Evolutionary conservation across 345 rosid species (phyloP), one percentile per base, ranked within the genome.

Genomic region (Populus simonii): DNA sequence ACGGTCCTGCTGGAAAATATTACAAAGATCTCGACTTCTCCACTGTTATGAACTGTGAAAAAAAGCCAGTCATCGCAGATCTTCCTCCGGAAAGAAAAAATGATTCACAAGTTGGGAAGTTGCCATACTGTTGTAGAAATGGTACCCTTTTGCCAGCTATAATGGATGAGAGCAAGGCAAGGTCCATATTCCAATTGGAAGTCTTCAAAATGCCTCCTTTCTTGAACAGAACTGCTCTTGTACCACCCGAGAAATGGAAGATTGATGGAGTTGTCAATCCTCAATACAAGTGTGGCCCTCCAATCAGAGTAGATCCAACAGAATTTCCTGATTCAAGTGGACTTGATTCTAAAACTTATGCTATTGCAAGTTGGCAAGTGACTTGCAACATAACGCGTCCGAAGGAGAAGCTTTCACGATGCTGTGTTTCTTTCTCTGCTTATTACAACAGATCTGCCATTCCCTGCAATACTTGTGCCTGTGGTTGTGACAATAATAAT

Each of bases 341-440:
- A 7, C 86, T 96, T 36, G 84, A 82, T 35, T 86, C 93, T 8
- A 75, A 78, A 6, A 18, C 80, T 2, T 78, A 59, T 2, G 97
- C 98, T 1, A 67, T 91, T 0, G 89, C 97, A 6, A 94, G 87
- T 72, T 96, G 93, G 92, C 97, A 94, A 79, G 79, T 96, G 2
- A 87, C 87, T 4, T 94, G 99, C 86, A 94, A 94, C 85, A 91
- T 96, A 36, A 85, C 97, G 0, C 86, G 82, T 68, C 95, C 97
- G 0, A 91, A 91, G 84, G 74, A 76, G 2, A 85, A 84, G 45
- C 82, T 87, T 38, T 61, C 97, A 2, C 82, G 83, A 65, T 96
- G 97, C 74, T 96, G 99, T 51, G 99, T 94, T n/a, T 92, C 99
- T 0, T 94, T 91, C 88, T 91, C 98, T 16, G 97, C 99, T 16